Percentiles rank a stretch among this genome's conserved stretches.
Conservation (phyloP, 2,329 filamentous ascomycete species). For the Aspergillus tanneri region DNA sequence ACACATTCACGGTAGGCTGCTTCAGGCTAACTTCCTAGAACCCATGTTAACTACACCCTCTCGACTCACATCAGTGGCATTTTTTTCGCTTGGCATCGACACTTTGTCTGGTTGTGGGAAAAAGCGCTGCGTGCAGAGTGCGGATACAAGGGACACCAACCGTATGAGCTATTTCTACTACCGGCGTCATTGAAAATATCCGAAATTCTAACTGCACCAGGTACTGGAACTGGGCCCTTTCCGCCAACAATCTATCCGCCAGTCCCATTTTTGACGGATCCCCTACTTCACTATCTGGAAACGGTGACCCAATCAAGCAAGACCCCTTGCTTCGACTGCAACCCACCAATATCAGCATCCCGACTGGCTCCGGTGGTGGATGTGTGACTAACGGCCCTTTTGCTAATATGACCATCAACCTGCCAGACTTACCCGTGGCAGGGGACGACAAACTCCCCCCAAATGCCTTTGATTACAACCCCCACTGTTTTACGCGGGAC, state of each 20-base stretch:
- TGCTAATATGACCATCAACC: constrained; percentile 27
- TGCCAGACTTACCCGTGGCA: constrained; percentile 26
- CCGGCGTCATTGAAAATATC: no score
- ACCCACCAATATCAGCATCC: constrained; percentile 38
- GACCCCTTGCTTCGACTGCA: constrained; percentile 30
- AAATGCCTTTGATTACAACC: constrained; percentile 29
- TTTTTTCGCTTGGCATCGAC: constrained; percentile 49
- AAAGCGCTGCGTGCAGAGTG: constrained; percentile 46
- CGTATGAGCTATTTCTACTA: no score
- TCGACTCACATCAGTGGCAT: constrained; percentile 14
- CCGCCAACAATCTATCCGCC: constrained; percentile 28
- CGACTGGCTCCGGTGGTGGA: constrained; percentile 51
- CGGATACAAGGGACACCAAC: constrained; percentile 44
- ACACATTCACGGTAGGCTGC: constrained; percentile 36
- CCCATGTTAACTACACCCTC: background rate
- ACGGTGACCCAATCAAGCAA: constrained; percentile 38
- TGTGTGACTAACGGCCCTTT: constrained; percentile 37
- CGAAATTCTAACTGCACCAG: no score
- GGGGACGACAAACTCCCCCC: constrained; percentile 15
- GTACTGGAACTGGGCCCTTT: constrained; percentile 44
- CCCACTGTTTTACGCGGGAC: constrained; percentile 32
- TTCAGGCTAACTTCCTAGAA: background rate
- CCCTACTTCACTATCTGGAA: constrained; percentile 32
- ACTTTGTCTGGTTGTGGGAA: constrained; percentile 46
- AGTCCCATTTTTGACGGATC: constrained; percentile 41